Evolutionary conservation across 202 grass and related monocot genomes (phyloP).

Genomic region (Schoenoplectus triqueter): DNA sequence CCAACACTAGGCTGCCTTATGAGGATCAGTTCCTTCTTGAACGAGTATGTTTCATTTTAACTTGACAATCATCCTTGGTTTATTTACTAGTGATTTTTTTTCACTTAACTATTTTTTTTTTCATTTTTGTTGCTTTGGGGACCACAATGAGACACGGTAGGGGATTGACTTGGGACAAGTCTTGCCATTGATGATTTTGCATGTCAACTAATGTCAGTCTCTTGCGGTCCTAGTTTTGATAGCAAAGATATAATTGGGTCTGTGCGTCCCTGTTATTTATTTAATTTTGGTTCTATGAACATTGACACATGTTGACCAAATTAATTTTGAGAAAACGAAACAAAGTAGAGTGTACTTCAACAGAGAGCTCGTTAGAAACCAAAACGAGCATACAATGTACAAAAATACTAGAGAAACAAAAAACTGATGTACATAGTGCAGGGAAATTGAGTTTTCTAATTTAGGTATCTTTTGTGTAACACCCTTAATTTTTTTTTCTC

Average conservation of each 20-base stretch:
- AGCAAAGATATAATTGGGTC: not conserved
- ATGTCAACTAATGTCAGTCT: not conserved
- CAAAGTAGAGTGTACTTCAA: not conserved
- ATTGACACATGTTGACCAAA: constrained; percentile 1
- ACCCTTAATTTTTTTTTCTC: not conserved
- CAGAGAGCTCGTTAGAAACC: not conserved
- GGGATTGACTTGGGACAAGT: not conserved
- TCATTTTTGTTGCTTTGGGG: not conserved
- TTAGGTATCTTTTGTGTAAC: constrained; percentile 15
- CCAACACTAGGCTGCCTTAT: constrained; percentile 66
- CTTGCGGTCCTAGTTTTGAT: not conserved
- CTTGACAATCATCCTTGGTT: not conserved
- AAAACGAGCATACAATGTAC: constrained; percentile 2
- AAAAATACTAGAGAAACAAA: not conserved
- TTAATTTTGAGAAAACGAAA: not conserved
- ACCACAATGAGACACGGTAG: not conserved
- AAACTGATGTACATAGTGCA: no score
- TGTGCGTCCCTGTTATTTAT: not conserved
- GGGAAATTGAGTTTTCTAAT: not conserved
- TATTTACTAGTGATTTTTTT: not conserved
- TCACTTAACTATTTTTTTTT: not conserved
- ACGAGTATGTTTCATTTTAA: constrained; percentile 52
- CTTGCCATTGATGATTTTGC: not conserved
- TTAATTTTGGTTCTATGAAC: constrained; percentile 4
- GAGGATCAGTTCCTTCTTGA: constrained; percentile 86